These are phyloP conservation scores for Hydnomerulius pinastri DNA, from an alignment of 768 basidiomycete genomes.

Conservation along the genomic window DNA sequence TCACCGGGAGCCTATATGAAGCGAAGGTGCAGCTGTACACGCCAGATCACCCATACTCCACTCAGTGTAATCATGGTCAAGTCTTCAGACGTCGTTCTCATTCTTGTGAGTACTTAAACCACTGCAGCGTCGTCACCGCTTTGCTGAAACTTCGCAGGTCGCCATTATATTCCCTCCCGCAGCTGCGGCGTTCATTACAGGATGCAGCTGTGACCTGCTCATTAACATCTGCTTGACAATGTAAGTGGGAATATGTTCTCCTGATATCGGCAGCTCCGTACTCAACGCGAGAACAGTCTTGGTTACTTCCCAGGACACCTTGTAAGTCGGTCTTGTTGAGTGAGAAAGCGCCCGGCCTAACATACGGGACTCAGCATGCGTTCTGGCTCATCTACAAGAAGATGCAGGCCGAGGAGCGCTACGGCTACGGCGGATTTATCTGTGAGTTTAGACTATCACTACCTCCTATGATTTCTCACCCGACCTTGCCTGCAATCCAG, in stretches of 20 bases:
- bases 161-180: conserved; percentile 84
- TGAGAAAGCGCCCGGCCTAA: background rate
- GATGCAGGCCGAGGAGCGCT: conserved; percentile 84
- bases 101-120: conserved; percentile 53
- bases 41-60: background rate
- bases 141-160: conserved; percentile 45
- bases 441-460: conserved; percentile 54
- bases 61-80: conserved; percentile 39
- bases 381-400: conserved; percentile 92
- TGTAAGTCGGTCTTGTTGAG: conserved; percentile 30
- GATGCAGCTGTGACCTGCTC: conserved; percentile 84
- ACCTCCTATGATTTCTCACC: background rate
- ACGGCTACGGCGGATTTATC: conserved; percentile 72
- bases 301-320: conserved; percentile 74
- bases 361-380: conserved; percentile 53
- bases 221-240: conserved; percentile 81
- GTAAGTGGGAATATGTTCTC: conserved; percentile 41
- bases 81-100: conserved; percentile 76
- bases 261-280: background rate
- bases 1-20: no score
- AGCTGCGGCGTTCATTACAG: conserved; percentile 73
- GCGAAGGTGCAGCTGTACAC: background rate
- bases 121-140: background rate
- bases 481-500: conserved; percentile 14
- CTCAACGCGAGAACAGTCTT: conserved; percentile 44